Percentiles rank a stretch among this genome's conserved stretches.
phyloP scores from a whole-genome alignment of 2,329 filamentous ascomycete genomes.

The Cadophora sp. region DNA sequence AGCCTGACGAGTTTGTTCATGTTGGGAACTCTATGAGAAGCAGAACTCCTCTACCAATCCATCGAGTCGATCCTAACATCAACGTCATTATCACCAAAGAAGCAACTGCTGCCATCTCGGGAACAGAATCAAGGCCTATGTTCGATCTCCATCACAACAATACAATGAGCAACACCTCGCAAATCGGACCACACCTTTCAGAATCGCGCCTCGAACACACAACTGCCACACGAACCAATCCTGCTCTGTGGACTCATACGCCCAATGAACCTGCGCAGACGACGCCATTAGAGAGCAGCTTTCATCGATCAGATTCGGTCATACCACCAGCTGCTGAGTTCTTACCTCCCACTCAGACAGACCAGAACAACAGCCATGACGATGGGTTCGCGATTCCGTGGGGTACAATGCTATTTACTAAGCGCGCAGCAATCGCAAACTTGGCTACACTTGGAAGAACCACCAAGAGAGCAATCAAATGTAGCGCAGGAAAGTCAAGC shows the following conservation, averaged over 20 bases:
- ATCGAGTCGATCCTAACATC: neutral
- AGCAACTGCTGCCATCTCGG: too few relatives aligned
- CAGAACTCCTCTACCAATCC: neutral
- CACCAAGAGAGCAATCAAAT: neutral
- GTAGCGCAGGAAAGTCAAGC: neutral
- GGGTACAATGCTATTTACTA: neutral
- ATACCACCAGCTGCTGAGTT: neutral
- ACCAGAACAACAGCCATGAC: neutral
- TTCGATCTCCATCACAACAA: neutral
- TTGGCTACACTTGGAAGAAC: neutral
- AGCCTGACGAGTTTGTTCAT: neutral
- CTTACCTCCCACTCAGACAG: neutral
- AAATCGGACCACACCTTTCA: neutral
- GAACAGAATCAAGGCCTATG: neutral
- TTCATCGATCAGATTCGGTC: neutral
- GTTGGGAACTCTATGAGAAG: neutral
- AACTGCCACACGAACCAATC: neutral
- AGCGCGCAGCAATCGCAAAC: neutral
- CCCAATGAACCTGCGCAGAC: too few relatives aligned
- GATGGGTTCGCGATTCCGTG: neutral
- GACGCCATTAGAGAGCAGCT: too few relatives aligned
- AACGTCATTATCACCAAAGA: neutral
- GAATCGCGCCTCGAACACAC: neutral
- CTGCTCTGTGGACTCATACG: too few relatives aligned
- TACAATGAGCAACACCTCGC: neutral